Evolutionary conservation across 495 filamentous ascomycete genomes (phyloP).

Genomic region (Cetradonia linearis): DNA sequence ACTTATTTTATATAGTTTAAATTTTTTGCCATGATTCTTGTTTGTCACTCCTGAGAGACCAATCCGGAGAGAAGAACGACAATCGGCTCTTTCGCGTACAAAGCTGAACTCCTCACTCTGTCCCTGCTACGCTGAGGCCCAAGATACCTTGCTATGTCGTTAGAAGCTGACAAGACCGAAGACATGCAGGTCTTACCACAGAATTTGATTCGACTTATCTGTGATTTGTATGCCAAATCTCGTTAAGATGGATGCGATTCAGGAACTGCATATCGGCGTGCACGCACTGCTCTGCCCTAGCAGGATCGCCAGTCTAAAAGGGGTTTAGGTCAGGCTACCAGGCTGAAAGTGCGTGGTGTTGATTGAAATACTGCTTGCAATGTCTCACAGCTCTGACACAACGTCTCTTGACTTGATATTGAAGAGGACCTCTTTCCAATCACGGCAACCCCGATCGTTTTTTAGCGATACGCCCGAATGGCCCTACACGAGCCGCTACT

Average conservation of each 20-base stretch:
- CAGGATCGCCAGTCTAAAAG: background rate
- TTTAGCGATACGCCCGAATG: background rate
- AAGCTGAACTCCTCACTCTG: too few species aligned
- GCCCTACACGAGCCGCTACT: background rate
- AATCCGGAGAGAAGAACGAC: too few species aligned
- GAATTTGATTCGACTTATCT: too few species aligned
- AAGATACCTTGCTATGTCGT: too few species aligned
- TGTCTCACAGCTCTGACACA: background rate
- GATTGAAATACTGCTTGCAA: background rate
- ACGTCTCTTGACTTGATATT: background rate
- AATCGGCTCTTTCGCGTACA: too few species aligned
- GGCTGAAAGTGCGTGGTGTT: background rate
- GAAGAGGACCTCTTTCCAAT: background rate
- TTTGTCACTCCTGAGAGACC: background rate
- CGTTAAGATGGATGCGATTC: too few species aligned
- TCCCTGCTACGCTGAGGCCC: too few species aligned
- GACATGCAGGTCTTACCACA: too few species aligned
- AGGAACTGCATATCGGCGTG: too few species aligned
- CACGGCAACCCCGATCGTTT: background rate
- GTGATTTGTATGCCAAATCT: too few species aligned
- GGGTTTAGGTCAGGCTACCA: background rate
- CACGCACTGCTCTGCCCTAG: too few species aligned
- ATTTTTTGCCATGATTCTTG: background rate
- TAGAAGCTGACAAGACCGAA: too few species aligned
- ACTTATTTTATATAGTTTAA: background rate